These are phyloP conservation scores for Ceratocystis smalleyi DNA, from an alignment of 2,329 filamentous ascomycete species.

Conservation along the genomic window DNA sequence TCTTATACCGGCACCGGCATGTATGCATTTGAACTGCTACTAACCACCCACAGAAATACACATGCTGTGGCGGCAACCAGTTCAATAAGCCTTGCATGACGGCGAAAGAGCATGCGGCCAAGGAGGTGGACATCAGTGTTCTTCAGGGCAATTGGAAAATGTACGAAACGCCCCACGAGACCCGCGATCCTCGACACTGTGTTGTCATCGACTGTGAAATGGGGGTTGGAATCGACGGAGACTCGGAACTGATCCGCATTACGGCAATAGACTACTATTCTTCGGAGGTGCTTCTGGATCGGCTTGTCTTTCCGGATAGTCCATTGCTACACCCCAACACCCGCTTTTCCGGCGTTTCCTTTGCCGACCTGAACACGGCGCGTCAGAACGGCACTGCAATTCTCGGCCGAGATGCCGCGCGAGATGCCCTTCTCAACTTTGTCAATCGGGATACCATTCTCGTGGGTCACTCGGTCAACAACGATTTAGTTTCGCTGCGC, in stretches of 20 bases:
- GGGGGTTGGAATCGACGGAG: conserved; percentile 30
- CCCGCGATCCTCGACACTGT: conserved; percentile 16
- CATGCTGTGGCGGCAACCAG: conserved; percentile 22
- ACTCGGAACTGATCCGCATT: conserved; percentile 37
- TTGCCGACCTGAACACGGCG: conserved; percentile 26
- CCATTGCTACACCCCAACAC: conserved; percentile 36
- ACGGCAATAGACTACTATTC: conserved; percentile 38
- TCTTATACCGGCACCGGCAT: neutral
- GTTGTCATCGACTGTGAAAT: conserved; percentile 42
- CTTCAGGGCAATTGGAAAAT: conserved; percentile 22
- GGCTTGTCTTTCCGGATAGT: conserved; percentile 33
- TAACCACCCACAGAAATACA: conserved; percentile 21
- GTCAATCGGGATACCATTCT: conserved; percentile 33
- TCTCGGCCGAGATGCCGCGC: conserved; percentile 28
- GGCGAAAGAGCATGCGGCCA: conserved; percentile 20
- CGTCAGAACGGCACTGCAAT: conserved; percentile 24
- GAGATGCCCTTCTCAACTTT: conserved; percentile 29
- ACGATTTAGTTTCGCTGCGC: conserved; percentile 31
- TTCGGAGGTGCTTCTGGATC: conserved; percentile 33
- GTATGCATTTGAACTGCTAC: neutral
- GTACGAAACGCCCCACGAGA: conserved; percentile 18
- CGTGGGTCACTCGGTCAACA: conserved; percentile 30
- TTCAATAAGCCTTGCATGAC: conserved; percentile 21
- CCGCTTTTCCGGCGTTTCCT: conserved; percentile 33
- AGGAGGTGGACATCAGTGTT: conserved; percentile 17